Base-by-base conservation (phyloP, 139 green algal genomes). In the Tetradesmus lagerheimii region DNA sequence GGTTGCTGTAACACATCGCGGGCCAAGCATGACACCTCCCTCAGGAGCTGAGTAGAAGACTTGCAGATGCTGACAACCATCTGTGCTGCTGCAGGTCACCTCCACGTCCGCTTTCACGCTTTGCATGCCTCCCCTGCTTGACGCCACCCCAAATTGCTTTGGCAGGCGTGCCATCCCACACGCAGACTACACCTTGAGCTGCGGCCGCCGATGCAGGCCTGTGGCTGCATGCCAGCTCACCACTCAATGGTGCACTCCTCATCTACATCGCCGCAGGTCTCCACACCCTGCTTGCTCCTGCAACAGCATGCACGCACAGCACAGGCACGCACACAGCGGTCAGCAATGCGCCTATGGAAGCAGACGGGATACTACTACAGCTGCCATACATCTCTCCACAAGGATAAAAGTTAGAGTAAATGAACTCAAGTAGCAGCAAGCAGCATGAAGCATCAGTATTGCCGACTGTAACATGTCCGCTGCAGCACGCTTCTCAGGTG, bases 241-340 rank as follows among this genome's bases (percentile, higher is more conserved):
- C 82, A 87, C 35, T 87, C 82, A 0, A 87, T 87, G 53, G 57
- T 78, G 53, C 82, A 87, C 53, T 87, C 82, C 66, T 89, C 93
- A 43, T 95, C 93, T 39, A 95, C 87, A 66, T 95, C 93, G 20
- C 45, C 83, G 50, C 93, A 95, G 27, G 91, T 94, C 62, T 92
- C 90, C 16, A 93, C 82, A 47, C 93, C 93, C 79, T 87, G 29
- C 89, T 95, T 94, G 88, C 84, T 92, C 89, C 57, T 71, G 57
- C 57, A 71, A 18, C 57, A n/a, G 57, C 57, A 57, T 12, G 45
- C 45, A 57, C 45, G 45, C 27, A 35, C 77, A 62, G 77, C 16
- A 11, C 34, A 83, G 39, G 12, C 20, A 2, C 5, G 47, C 47
- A 62, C 20, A 45, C 23, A 34, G 35, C 23, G 3, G 27, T 45